These are phyloP conservation scores for Hippophae rhamnoides DNA, from an alignment of 306 rosid species.

Conservation along the genomic window DNA sequence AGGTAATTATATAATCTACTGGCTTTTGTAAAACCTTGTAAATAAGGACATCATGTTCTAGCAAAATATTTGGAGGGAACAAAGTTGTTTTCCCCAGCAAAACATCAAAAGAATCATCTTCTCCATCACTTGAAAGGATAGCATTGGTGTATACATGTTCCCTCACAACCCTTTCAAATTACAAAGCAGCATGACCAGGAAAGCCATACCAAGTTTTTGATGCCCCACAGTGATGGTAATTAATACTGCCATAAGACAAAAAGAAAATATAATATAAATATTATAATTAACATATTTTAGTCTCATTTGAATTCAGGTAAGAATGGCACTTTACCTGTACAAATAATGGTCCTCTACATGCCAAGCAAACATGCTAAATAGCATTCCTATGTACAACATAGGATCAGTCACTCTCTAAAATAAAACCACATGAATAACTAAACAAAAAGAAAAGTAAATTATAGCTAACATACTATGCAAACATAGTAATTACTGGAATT, in stretches of 20 bases:
- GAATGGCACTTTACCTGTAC: constrained; percentile 51
- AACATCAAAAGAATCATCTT: constrained; percentile 92
- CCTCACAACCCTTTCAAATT: constrained; percentile 76
- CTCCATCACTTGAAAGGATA: constrained; percentile 70
- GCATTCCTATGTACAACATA: constrained; percentile 95
- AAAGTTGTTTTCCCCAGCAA: constrained; percentile 85
- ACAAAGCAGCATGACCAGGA: constrained; percentile 83
- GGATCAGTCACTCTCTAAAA: constrained; percentile 95
- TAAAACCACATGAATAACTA: constrained; percentile 18
- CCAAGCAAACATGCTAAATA: constrained; percentile 98
- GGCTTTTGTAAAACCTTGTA: constrained; percentile 93
- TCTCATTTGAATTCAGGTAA: constrained; percentile 3
- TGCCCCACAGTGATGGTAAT: constrained; percentile 94
- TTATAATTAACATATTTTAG: background rate
- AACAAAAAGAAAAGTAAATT: background rate
- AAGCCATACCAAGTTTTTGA: constrained; percentile 97
- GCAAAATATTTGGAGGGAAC: constrained; percentile 81
- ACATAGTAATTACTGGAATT: constrained; percentile 56
- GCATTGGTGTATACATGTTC: constrained; percentile 77
- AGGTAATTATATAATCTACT: constrained; percentile 83
- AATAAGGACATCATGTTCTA: constrained; percentile 69
- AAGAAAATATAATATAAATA: constrained; percentile 13
- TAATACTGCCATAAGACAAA: constrained; percentile 53
- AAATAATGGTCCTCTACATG: constrained; percentile 94
- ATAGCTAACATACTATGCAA: constrained; percentile 2